phyloP scores from a whole-genome alignment of 2,329 filamentous ascomycete genomes.

The Microsporum canis region DNA sequence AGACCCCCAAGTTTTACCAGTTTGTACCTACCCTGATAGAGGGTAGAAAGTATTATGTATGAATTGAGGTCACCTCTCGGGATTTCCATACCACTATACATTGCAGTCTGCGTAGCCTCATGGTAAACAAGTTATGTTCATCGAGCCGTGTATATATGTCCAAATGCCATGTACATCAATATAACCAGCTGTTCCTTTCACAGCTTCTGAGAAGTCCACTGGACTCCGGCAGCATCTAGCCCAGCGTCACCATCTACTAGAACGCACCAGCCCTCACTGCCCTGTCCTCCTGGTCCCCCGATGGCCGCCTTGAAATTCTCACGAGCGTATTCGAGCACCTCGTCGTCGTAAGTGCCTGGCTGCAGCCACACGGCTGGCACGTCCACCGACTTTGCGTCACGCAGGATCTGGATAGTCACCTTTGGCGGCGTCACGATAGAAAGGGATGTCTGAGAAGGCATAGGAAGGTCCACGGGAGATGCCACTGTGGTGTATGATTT shows the following conservation, averaged over 20 bases:
- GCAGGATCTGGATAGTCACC: constrained; percentile 61
- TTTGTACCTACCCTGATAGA: not conserved
- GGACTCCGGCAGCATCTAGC: constrained; percentile 46
- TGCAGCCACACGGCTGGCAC: constrained; percentile 76
- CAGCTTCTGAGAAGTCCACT: constrained; percentile 34
- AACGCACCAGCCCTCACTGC: constrained; percentile 73
- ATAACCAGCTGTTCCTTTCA: constrained; percentile 15
- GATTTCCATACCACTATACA: not conserved
- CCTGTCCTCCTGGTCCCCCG: constrained; percentile 53
- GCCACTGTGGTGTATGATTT: constrained; percentile 53
- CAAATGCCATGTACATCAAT: not conserved
- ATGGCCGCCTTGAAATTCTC: constrained; percentile 58
- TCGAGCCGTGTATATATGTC: not conserved
- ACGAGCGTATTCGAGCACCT: constrained; percentile 58
- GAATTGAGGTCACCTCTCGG: not conserved
- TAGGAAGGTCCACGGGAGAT: constrained; percentile 52
- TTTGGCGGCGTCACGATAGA: constrained; percentile 79
- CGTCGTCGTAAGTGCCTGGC: constrained; percentile 74
- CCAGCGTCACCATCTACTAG: constrained; percentile 65
- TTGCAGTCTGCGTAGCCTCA: not conserved
- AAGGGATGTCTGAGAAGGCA: constrained; percentile 60
- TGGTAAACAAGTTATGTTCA: not conserved
- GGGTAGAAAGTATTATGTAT: not conserved
- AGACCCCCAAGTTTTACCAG: not conserved
- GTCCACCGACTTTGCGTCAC: constrained; percentile 64